Evolutionary conservation across 1,139 yeast species (phyloP).

Genomic region (Scheffersomyces quercinus): DNA sequence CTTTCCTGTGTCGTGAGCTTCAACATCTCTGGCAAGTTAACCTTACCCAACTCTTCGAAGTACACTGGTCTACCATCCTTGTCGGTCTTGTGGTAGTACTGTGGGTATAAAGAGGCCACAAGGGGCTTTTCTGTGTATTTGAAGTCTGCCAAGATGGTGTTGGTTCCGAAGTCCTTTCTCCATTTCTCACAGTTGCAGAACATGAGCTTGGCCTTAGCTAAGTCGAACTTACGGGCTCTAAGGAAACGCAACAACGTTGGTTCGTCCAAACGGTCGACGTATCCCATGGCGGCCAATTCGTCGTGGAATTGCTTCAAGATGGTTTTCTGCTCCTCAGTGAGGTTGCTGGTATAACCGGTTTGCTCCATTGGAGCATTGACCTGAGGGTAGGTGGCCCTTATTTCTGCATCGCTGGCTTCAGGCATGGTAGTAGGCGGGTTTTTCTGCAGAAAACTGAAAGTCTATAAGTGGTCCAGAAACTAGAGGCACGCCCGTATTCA

Average conservation of each 20-base stretch:
- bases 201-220: slow-evolving; percentile 79
- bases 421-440: background rate
- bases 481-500: no score
- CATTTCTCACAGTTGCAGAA: slow-evolving; percentile 85
- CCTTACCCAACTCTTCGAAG: slow-evolving; percentile 89
- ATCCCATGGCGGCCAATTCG: slow-evolving; percentile 63
- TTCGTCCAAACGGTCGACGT: slow-evolving; percentile 76
- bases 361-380: slow-evolving; percentile 55
- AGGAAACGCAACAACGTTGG: slow-evolving; percentile 87
- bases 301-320: slow-evolving; percentile 60
- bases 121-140: slow-evolving; percentile 86
- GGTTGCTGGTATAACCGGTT: slow-evolving; percentile 82
- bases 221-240: slow-evolving; percentile 93
- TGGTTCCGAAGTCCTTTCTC: slow-evolving; percentile 85
- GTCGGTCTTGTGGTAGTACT: slow-evolving; percentile 95
- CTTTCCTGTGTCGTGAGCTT: slow-evolving; percentile 93
- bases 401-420: slow-evolving; percentile 19
- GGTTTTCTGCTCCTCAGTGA: slow-evolving; percentile 67
- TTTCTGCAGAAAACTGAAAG: no score
- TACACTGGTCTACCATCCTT: slow-evolving; percentile 96
- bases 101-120: slow-evolving; percentile 91
- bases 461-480: no score
- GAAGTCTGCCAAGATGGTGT: slow-evolving; percentile 84
- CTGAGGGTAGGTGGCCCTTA: slow-evolving; percentile 63
- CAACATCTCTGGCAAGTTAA: slow-evolving; percentile 87